A percentile compares a stretch with the other conserved stretches of the same genome.
Evolutionary conservation across 257 asterid genomes (phyloP).

Genomic region (Nicotiana tabacum): DNA sequence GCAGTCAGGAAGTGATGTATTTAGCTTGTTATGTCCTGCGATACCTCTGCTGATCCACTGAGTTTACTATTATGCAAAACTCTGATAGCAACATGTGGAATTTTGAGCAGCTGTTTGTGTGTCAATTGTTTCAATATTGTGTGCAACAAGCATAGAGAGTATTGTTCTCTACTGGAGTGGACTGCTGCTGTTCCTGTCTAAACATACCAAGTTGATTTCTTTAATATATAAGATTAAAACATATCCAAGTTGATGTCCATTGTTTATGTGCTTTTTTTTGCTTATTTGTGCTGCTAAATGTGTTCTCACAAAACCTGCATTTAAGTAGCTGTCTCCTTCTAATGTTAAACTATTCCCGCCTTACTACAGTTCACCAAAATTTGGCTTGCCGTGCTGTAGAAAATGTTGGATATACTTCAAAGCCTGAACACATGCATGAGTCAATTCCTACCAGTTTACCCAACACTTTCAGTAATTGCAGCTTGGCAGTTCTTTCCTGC

Average conservation of each 20-base stretch:
- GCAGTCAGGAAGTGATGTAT: too few relatives aligned
- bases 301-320: neutral
- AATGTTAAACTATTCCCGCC: conserved; percentile 10
- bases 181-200: neutral
- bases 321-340: conserved; percentile 10
- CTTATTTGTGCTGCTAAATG: neutral
- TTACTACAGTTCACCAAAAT: conserved; percentile 47
- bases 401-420: conserved; percentile 31
- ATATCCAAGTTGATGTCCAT: neutral
- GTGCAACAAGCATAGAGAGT: neutral
- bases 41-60: too few relatives aligned
- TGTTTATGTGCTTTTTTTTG: neutral
- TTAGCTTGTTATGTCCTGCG: too few relatives aligned
- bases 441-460: conserved; percentile 20
- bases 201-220: neutral
- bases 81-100: too few relatives aligned
- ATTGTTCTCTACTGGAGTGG: too few relatives aligned
- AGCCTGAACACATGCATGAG: conserved; percentile 39
- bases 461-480: conserved; percentile 32
- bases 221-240: neutral
- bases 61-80: too few relatives aligned
- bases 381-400: conserved; percentile 34
- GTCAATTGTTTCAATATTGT: too few relatives aligned
- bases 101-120: too few relatives aligned
- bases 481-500: conserved; percentile 19